phyloP scores from a whole-genome alignment of 306 rosid genomes.

The Malus sylvestris region DNA sequence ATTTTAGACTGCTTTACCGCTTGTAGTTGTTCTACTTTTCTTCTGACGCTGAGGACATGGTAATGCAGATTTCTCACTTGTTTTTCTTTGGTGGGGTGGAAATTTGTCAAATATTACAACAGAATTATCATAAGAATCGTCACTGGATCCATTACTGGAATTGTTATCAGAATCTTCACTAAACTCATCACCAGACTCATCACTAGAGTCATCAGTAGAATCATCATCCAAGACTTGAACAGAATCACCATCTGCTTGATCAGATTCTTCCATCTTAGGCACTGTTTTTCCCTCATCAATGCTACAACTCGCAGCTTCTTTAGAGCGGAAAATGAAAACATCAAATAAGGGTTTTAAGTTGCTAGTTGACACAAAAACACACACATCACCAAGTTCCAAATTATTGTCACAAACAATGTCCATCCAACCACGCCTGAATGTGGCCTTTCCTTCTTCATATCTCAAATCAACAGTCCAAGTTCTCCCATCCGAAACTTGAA shows the following conservation, averaged over 20 bases:
- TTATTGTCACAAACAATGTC: background rate
- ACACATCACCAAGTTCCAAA: background rate
- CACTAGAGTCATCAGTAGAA: background rate
- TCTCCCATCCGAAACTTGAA: background rate
- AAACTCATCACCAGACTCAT: background rate
- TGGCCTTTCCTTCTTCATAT: background rate
- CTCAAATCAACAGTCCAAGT: background rate
- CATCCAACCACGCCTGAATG: background rate
- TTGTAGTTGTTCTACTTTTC: background rate
- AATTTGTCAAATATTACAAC: background rate
- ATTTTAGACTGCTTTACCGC: background rate
- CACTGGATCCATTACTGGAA: background rate
- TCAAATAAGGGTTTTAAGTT: background rate
- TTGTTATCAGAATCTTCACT: background rate
- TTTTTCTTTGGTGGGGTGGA: background rate
- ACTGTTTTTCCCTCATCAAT: background rate
- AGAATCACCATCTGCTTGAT: background rate
- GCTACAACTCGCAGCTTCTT: background rate
- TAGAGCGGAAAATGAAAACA: background rate
- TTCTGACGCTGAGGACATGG: background rate
- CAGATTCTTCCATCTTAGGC: background rate
- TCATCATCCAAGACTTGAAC: background rate
- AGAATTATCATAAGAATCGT: background rate
- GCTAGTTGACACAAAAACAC: background rate
- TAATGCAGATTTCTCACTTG: background rate